A percentile compares a stretch with the other conserved stretches of the same genome.
phyloP scores from a whole-genome alignment of 257 asterid genomes.

The Lantana camara region DNA sequence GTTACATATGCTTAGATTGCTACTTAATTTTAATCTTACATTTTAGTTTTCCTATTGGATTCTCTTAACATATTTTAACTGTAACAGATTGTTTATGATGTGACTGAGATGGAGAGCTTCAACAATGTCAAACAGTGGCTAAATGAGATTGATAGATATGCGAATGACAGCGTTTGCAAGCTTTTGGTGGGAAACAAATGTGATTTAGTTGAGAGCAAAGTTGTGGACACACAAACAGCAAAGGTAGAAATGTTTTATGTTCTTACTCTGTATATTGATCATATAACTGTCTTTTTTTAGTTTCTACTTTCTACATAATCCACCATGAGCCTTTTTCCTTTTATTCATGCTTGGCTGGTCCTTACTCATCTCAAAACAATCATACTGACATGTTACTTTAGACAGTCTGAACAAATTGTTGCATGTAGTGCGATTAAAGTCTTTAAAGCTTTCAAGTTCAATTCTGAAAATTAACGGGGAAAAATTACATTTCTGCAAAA shows the following conservation, averaged over 20 bases:
- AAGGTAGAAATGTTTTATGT: slow-evolving; percentile 48
- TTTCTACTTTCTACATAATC: not conserved
- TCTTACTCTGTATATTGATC: not conserved
- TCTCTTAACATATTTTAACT: slow-evolving; percentile 29
- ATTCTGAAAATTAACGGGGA: too few species aligned
- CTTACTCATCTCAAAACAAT: too few species aligned
- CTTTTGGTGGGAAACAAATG: slow-evolving; percentile 97
- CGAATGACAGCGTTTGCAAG: slow-evolving; percentile 97
- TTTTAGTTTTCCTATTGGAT: not conserved
- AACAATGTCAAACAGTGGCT: slow-evolving; percentile 98
- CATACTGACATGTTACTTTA: too few species aligned
- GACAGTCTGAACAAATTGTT: too few species aligned
- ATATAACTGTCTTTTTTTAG: not conserved
- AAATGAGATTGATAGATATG: slow-evolving; percentile 92
- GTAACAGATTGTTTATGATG: slow-evolving; percentile 87
- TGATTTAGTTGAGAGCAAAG: slow-evolving; percentile 89
- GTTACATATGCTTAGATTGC: not conserved
- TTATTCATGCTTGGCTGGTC: too few species aligned
- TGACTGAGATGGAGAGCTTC: slow-evolving; percentile 98
- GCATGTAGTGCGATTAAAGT: too few species aligned
- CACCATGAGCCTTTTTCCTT: not conserved
- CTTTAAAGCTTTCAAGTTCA: too few species aligned
- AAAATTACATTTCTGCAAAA: too few species aligned
- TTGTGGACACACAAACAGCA: slow-evolving; percentile 79
- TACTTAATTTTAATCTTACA: not conserved